Percentiles rank a stretch among this genome's conserved stretches.
Conservation (phyloP, 2,329 filamentous ascomycete species). For the Trichoderma atroviride region DNA sequence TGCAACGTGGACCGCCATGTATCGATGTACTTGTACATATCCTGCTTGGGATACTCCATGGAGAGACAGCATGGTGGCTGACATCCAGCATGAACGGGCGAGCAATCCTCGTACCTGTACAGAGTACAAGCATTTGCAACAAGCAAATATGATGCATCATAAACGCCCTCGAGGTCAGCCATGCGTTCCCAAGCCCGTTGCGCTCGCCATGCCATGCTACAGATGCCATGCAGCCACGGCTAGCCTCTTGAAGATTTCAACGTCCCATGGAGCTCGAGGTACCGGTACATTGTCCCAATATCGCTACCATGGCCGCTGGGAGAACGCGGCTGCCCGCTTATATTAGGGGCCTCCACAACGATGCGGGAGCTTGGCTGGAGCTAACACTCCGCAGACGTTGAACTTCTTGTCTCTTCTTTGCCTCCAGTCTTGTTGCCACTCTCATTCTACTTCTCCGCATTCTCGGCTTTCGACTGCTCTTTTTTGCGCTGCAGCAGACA, state of each 20-base stretch:
- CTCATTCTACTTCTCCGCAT: not conserved
- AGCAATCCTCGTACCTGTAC: not conserved
- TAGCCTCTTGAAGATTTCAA: not conserved
- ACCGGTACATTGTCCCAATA: not conserved
- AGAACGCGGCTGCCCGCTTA: not conserved
- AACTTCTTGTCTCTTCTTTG: not conserved
- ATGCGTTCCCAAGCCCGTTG: not conserved
- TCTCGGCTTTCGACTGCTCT: not conserved
- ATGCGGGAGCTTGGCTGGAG: not conserved
- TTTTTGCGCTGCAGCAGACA: not conserved
- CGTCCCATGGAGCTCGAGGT: not conserved
- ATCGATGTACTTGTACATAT: not conserved
- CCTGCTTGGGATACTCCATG: not conserved
- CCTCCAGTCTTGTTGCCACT: not conserved
- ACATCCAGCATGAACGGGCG: not conserved
- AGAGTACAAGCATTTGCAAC: not conserved
- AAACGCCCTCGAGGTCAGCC: slow-evolving; percentile 11
- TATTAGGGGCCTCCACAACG: not conserved
- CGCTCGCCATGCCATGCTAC: not conserved
- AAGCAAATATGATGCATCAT: slow-evolving; percentile 14
- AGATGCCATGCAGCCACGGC: not conserved
- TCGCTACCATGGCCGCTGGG: not conserved
- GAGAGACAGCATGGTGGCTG: not conserved
- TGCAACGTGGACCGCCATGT: not conserved
- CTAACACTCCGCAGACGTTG: not conserved